Evolutionary conservation across 805 yeast species (phyloP).

Genomic region (Starmerella stellata): DNA sequence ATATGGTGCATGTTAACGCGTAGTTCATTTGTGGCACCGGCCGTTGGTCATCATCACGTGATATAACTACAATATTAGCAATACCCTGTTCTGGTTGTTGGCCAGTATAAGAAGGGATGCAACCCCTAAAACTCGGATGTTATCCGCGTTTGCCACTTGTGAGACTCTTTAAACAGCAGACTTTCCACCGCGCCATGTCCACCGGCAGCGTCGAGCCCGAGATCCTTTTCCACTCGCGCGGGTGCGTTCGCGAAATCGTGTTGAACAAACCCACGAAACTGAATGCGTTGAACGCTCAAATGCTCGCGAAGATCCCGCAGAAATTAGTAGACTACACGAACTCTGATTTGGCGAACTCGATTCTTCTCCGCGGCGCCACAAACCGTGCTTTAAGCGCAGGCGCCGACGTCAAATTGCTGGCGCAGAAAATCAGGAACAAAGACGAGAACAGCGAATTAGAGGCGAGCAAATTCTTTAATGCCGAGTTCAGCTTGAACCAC

Average conservation of each 20-base stretch:
- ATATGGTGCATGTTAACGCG: too few species aligned
- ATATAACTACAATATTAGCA: too few species aligned
- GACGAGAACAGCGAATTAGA: constrained; percentile 30
- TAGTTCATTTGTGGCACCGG: too few species aligned
- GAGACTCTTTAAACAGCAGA: too few species aligned
- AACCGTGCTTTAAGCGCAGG: constrained; percentile 79
- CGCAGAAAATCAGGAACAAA: constrained; percentile 24
- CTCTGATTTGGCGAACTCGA: constrained; percentile 41
- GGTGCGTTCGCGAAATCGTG: constrained; percentile 26
- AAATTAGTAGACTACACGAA: constrained; percentile 62
- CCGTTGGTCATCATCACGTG: too few species aligned
- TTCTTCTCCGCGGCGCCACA: constrained; percentile 47
- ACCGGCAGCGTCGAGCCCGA: neutral
- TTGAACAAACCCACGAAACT: constrained; percentile 68
- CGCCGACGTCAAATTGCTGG: constrained; percentile 80
- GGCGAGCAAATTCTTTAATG: constrained; percentile 50
- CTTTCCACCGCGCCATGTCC: too few species aligned
- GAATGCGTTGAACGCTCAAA: constrained; percentile 62
- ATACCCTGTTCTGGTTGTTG: too few species aligned
- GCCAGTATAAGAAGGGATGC: too few species aligned
- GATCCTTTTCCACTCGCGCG: neutral
- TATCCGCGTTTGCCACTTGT: too few species aligned
- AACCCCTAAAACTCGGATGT: too few species aligned
- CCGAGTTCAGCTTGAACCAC: constrained; percentile 69
- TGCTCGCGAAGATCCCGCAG: constrained; percentile 56